Base-by-base conservation (phyloP, 2,329 filamentous ascomycete species). In the Fonsecaea erecta region DNA sequence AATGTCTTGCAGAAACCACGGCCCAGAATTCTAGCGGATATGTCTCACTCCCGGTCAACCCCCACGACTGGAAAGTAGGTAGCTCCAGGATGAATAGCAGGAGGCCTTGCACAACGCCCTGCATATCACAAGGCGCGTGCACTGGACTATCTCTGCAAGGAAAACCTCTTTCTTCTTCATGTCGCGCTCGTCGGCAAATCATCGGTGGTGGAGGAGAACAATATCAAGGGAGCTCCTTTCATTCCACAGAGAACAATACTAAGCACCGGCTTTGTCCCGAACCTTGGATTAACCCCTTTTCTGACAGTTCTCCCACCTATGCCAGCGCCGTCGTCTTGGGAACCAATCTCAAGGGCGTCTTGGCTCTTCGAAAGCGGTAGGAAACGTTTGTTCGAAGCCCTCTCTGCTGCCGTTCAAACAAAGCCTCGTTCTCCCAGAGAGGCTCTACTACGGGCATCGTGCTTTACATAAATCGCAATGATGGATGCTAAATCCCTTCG, bases 161-260 rank as follows among this genome's bases (percentile, higher is more conserved):
- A n/a, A n/a, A n/a, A n/a, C n/a, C n/a, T n/a, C n/a, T n/a, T n/a
- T n/a, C 16, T 26, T 21, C 16, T 12, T 21, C 26, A 6, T 14
- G 30, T 53, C 16, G 14, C 16, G 14, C 24, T 26, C n/a, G 16
- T 43, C 46, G 57, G 57, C 30, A 14, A 35, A 60, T 35, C 32
- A n/a, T 52, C 46, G 57, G 57, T 11, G n/a, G 4, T 43, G 30
- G 6, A 11, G 21, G 11, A 5, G 43, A 48, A 48, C 43, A 48
- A 48, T 48, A 48, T 48, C 21, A 48, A 48, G 43, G 21, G 3
- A 12, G 9, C 24, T 21, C 43, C 43, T 48, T 48, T 48, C 43
- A 48, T 48, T 48, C 43, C 43, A 28, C 6, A 28, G n/a, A 48
- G 46, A 52, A 60, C 57, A 60, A 60, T 60, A 60, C 30, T 52